These are phyloP conservation scores for Aspergillus haitiensis DNA, from an alignment of 495 filamentous ascomycete species.

Conservation along the genomic window DNA sequence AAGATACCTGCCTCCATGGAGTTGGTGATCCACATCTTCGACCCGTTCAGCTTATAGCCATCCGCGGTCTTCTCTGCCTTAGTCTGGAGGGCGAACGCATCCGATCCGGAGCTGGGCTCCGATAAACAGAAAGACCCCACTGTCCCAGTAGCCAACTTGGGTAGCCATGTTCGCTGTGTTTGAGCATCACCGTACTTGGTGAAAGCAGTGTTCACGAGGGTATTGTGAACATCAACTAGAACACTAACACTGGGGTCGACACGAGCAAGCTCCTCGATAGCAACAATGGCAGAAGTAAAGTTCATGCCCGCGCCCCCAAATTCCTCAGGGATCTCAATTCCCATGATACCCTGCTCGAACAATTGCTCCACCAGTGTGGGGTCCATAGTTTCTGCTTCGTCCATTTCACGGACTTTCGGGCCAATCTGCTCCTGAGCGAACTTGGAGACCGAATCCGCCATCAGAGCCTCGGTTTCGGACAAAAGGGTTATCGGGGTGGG, in stretches of 20 bases:
- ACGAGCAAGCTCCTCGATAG: slow-evolving; percentile 93
- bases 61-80: slow-evolving; percentile 74
- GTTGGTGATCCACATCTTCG: slow-evolving; percentile 99
- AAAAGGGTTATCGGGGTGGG: slow-evolving; percentile 93
- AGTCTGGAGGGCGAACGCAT: slow-evolving; percentile 93
- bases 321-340: slow-evolving; percentile 95
- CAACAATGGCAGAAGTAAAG: slow-evolving; percentile 93
- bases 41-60: slow-evolving; percentile 83
- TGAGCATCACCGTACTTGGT: slow-evolving; percentile 77
- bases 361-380: slow-evolving; percentile 80
- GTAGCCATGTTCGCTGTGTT: slow-evolving; percentile 80
- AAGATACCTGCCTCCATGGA: slow-evolving; percentile 90
- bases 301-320: slow-evolving; percentile 97
- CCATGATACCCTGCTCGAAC: slow-evolving; percentile 98
- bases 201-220: slow-evolving; percentile 90
- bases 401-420: slow-evolving; percentile 95
- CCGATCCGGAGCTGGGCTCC: slow-evolving; percentile 88
- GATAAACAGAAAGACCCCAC: slow-evolving; percentile 96
- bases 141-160: slow-evolving; percentile 81
- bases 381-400: slow-evolving; percentile 96
- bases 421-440: slow-evolving; percentile 86
- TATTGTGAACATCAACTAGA: slow-evolving; percentile 95
- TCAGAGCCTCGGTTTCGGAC: slow-evolving; percentile 84
- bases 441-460: slow-evolving; percentile 87
- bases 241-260: slow-evolving; percentile 95